Conservation (phyloP, 352 stramenopile species). For the Globisporangium spiculum region DNA sequence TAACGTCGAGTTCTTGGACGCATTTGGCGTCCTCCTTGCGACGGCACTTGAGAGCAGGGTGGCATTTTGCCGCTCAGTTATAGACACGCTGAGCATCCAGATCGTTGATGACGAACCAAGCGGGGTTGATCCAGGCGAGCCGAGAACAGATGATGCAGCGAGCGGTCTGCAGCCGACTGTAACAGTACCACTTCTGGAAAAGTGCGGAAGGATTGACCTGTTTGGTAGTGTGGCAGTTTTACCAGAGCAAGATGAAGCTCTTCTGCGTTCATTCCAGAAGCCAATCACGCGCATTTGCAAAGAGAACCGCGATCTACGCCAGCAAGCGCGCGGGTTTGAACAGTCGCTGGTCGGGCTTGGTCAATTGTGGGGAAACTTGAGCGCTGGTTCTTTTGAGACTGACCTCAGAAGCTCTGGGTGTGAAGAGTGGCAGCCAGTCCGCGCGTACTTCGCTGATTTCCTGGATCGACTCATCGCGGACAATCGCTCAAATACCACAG, state of each 20-base stretch:
- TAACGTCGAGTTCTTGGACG: conserved; percentile 21
- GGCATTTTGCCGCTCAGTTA: conserved; percentile 14
- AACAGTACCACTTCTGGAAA: conserved; percentile 10
- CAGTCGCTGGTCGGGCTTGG: neutral
- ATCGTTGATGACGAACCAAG: conserved; percentile 1
- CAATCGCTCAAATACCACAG: neutral
- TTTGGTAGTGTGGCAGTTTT: conserved; percentile 17
- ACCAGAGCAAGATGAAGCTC: conserved; percentile 7
- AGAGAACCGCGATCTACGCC: neutral
- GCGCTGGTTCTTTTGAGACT: neutral
- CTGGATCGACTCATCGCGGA: neutral
- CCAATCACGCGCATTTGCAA: conserved; percentile 13
- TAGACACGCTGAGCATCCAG: conserved; percentile 11
- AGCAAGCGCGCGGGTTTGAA: neutral
- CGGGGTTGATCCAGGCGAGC: neutral
- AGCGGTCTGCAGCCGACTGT: neutral
- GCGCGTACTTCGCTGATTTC: neutral
- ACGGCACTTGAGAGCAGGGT: conserved; percentile 18
- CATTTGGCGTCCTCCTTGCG: conserved; percentile 18
- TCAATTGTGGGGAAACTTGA: conserved; percentile 7
- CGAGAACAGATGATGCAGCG: neutral
- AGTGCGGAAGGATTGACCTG: conserved; percentile 9
- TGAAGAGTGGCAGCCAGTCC: conserved; percentile 4
- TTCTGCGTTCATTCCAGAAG: conserved; percentile 15
- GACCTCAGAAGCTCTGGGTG: neutral